Evolutionary conservation across 345 rosid genomes (phyloP).

Genomic region (Geranium rotundifolium): DNA sequence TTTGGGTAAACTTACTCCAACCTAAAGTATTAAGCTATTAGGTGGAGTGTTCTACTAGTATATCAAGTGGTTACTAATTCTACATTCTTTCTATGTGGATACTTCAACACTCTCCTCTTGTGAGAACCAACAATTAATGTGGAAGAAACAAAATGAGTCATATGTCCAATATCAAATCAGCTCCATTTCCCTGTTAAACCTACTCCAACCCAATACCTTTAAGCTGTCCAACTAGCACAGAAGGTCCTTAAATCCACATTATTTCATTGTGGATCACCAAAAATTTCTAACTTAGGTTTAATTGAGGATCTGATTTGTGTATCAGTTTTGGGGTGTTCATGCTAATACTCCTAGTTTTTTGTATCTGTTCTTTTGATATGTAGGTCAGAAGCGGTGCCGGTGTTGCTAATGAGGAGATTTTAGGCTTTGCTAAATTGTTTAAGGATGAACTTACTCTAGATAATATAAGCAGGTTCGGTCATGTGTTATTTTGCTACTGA

Average conservation of each 20-base stretch:
- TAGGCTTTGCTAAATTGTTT: conserved; percentile 66
- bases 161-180: too few relatives aligned
- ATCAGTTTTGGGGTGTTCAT: neutral
- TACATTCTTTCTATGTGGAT: too few relatives aligned
- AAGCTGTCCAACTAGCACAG: too few relatives aligned
- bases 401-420: conserved; percentile 56
- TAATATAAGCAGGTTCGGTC: conserved; percentile 55
- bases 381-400: conserved; percentile 60
- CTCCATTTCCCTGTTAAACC: too few relatives aligned
- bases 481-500: neutral
- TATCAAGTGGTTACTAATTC: neutral
- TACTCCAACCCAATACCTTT: too few relatives aligned
- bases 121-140: too few relatives aligned
- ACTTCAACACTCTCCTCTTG: too few relatives aligned
- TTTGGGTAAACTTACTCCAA: neutral
- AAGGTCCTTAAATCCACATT: too few relatives aligned
- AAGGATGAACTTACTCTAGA: conserved; percentile 69
- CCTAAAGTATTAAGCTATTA: too few relatives aligned
- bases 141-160: too few relatives aligned
- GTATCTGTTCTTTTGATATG: neutral
- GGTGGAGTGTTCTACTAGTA: too few relatives aligned
- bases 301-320: neutral
- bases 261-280: too few relatives aligned
- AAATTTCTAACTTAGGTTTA: neutral
- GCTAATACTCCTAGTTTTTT: neutral